Base-by-base conservation (phyloP, 1,284 basidiomycete genomes). In the Sanguinoderma infundibulare region DNA sequence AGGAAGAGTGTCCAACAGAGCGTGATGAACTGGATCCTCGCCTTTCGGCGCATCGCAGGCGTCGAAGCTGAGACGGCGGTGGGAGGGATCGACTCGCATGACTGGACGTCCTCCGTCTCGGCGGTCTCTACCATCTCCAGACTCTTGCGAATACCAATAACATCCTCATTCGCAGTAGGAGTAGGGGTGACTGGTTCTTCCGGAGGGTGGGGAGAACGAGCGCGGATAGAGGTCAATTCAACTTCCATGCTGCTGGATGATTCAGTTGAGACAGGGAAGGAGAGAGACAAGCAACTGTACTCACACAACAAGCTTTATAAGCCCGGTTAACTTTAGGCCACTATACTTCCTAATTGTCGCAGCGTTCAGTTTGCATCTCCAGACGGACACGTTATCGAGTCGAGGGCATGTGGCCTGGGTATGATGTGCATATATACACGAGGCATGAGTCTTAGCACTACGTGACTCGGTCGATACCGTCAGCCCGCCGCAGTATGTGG, bases 1-100 rank as follows among this genome's bases (percentile, higher is more conserved):
- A 86, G 63, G 57, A 83, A 81, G 20, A 81, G 60, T 15, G 73
- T 68, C 69, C 73, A 81, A 64, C 78, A 81, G n/a, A 81, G 67
- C 0, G 77, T 62, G 1, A 70, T 68, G 62, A 81, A 79, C 57
- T 81, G 80, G 17, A 81, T 65, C 28, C 67, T 57, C 3, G 65
- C 66, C 26, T 66, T 69, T 12, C 64, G 63, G n/a, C 58, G 66
- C 55, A 56, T 55, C 1, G 58, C 47, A 4, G 61, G 64, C 7
- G 63, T 65, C 1, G 55, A 47, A 14, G 63, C 63, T 22, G 55
- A 12, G n/a, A 62, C 59, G 3, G 54, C 49, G 15, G 55, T 44
- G 12, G 62, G 20, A 10, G 55, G 54, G 8, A 57, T 39, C n/a
- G n/a, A n/a, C 8, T 51, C 58, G 14, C 49, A 36, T n/a, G 55